These are phyloP conservation scores for Penicillium angulare DNA, from an alignment of 495 filamentous ascomycete genomes.

Conservation along the genomic window DNA sequence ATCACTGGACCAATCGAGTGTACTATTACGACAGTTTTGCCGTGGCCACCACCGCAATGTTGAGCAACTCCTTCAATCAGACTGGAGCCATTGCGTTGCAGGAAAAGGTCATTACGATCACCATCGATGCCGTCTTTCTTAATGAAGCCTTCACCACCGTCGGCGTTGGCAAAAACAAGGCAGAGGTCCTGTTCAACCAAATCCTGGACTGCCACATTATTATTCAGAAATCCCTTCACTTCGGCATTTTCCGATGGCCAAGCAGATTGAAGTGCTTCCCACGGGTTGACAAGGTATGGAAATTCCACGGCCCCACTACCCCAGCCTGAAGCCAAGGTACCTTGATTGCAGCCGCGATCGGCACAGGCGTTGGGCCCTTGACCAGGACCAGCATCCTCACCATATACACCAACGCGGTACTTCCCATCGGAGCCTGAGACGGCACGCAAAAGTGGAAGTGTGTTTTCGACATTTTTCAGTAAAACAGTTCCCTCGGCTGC, in stretches of 20 bases:
- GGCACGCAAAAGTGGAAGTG: conserved; percentile 61
- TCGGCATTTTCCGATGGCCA: conserved; percentile 61
- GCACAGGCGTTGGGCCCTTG: conserved; percentile 72
- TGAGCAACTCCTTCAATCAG: conserved; percentile 69
- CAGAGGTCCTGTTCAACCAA: conserved; percentile 60
- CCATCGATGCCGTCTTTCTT: conserved; percentile 62
- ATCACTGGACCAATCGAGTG: conserved; percentile 88
- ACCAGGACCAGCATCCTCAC: conserved; percentile 74
- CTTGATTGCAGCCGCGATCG: conserved; percentile 78
- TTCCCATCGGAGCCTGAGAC: conserved; percentile 40
- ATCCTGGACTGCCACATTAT: conserved; percentile 44
- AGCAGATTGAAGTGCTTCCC: conserved; percentile 59
- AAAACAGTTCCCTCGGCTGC: conserved; percentile 84
- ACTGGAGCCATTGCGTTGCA: conserved; percentile 75
- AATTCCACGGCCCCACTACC: conserved; percentile 88
- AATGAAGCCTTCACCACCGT: conserved; percentile 65
- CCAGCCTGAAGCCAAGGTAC: conserved; percentile 85
- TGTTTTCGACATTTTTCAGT: conserved; percentile 69
- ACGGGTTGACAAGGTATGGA: conserved; percentile 73
- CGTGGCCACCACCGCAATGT: conserved; percentile 64
- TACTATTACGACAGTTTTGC: conserved; percentile 78
- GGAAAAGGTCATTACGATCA: conserved; percentile 77
- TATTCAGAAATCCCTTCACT: conserved; percentile 59
- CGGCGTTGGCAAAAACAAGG: conserved; percentile 61
- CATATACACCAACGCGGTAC: conserved; percentile 72